Conservation (phyloP, 164 flowering plant species). For the Platanus orientalis region DNA sequence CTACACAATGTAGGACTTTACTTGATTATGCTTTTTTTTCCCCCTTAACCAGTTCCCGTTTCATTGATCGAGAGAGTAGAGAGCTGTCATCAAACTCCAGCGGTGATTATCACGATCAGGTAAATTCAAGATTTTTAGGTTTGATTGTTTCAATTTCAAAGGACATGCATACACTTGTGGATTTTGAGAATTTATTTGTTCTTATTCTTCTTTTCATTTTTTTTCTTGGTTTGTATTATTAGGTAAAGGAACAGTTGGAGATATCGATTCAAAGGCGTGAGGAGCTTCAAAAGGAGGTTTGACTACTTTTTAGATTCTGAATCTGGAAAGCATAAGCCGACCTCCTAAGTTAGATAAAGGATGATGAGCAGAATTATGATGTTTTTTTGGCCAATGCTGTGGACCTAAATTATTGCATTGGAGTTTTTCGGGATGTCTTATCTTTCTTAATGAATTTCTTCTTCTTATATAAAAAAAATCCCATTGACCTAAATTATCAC, state of each 20-base stretch:
- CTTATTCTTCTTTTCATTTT: not conserved
- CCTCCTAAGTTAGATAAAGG: not conserved
- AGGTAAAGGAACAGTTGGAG: constrained; percentile 54
- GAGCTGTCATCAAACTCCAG: constrained; percentile 54
- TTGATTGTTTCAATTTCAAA: not conserved
- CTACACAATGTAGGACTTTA: not conserved
- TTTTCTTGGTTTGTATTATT: constrained; percentile 12
- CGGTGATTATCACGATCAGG: constrained; percentile 47
- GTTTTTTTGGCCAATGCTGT: not conserved
- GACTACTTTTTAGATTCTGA: constrained; percentile 1
- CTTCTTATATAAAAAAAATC: not conserved
- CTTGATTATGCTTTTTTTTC: not conserved
- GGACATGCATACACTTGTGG: not conserved
- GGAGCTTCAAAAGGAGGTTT: constrained; percentile 72
- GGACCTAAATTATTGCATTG: not conserved
- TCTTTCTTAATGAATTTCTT: no score
- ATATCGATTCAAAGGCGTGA: constrained; percentile 47
- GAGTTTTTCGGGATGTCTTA: no score
- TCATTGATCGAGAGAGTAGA: constrained; percentile 33
- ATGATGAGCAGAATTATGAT: not conserved
- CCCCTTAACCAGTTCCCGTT: constrained; percentile 36
- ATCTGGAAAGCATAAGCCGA: not conserved
- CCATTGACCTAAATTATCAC: not conserved
- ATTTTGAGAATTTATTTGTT: not conserved
- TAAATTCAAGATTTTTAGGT: constrained; percentile 14